Evolutionary conservation across 495 filamentous ascomycete genomes (phyloP).

Genomic region (Delitschia confertaspora): DNA sequence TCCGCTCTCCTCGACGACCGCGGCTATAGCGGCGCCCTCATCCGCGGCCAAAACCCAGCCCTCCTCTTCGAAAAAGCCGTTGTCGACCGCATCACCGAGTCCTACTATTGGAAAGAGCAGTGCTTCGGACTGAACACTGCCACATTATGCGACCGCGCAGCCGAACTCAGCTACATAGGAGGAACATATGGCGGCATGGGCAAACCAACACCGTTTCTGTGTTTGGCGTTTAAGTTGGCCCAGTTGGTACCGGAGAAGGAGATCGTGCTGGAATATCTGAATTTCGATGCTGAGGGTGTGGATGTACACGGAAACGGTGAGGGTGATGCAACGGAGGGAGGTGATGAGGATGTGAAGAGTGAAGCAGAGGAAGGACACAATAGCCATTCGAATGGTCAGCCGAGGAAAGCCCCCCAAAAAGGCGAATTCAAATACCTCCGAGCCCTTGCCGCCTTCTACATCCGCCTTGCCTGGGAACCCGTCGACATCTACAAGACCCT

Average conservation of each 20-base stretch:
- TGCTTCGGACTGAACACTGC: slow-evolving; percentile 91
- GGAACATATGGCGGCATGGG: slow-evolving; percentile 76
- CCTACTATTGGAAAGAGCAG: slow-evolving; percentile 97
- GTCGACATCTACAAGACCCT: slow-evolving; percentile 70
- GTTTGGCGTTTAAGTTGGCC: slow-evolving; percentile 87
- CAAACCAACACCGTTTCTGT: slow-evolving; percentile 86
- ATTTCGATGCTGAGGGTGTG: slow-evolving; percentile 57
- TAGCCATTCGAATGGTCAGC: slow-evolving; percentile 1
- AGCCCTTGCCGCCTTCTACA: slow-evolving; percentile 82
- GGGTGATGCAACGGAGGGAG: slow-evolving; percentile 40
- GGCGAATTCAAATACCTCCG: slow-evolving; percentile 58
- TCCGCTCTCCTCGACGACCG: slow-evolving; percentile 39
- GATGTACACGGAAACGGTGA: slow-evolving; percentile 10
- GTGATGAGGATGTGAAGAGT: slow-evolving; percentile 43
- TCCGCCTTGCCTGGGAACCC: slow-evolving; percentile 77
- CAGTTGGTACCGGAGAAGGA: slow-evolving; percentile 73
- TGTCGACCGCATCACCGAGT: slow-evolving; percentile 86
- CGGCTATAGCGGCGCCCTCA: slow-evolving; percentile 52
- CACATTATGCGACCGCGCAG: slow-evolving; percentile 82
- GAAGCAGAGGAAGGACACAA: slow-evolving; percentile 12
- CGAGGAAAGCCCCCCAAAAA: slow-evolving; percentile 11
- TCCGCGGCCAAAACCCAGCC: slow-evolving; percentile 77
- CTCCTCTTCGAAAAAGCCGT: slow-evolving; percentile 88
- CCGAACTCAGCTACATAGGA: slow-evolving; percentile 71
- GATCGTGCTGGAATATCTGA: slow-evolving; percentile 72